Percentiles rank a stretch among this genome's conserved stretches.
Evolutionary conservation across 2,329 filamentous ascomycete genomes (phyloP).

Genomic region (Scedosporium minutisporum): DNA sequence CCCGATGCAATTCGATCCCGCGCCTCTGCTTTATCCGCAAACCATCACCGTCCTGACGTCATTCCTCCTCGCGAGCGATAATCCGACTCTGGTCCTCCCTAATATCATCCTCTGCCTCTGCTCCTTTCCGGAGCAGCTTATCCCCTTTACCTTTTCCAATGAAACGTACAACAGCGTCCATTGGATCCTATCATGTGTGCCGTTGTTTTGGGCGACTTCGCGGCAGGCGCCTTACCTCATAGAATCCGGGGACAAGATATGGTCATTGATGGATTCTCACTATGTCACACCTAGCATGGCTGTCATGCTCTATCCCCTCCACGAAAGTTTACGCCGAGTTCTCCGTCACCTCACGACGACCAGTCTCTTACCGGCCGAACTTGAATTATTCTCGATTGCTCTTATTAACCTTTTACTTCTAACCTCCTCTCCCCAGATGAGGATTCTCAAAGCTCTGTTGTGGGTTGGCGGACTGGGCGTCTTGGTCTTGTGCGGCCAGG

Average conservation of each 20-base stretch:
- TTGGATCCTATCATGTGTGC: constrained; percentile 67
- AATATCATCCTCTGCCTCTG: constrained; percentile 77
- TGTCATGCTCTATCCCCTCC: constrained; percentile 68
- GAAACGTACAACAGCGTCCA: constrained; percentile 59
- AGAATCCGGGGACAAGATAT: background rate
- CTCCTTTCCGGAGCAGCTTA: constrained; percentile 61
- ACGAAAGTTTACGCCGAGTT: constrained; percentile 64
- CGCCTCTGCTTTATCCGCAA: constrained; percentile 79
- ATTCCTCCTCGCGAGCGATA: constrained; percentile 57
- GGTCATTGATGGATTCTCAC: background rate
- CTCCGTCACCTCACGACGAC: constrained; percentile 78
- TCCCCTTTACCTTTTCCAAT: constrained; percentile 52
- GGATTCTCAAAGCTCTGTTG: constrained; percentile 75
- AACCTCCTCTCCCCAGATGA: constrained; percentile 68
- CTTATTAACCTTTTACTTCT: constrained; percentile 75
- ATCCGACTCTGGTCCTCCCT: constrained; percentile 54
- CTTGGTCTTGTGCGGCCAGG: constrained; percentile 61
- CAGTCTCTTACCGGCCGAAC: constrained; percentile 75
- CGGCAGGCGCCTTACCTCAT: background rate
- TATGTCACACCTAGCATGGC: constrained; percentile 46
- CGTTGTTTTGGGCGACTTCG: constrained; percentile 35
- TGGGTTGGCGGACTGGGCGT: constrained; percentile 75
- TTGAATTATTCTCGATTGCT: constrained; percentile 75
- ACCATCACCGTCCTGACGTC: constrained; percentile 68
- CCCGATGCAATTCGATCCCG: constrained; percentile 77